These are phyloP conservation scores for Colletotrichum lindemuthianum DNA, from an alignment of 2,329 filamentous ascomycete genomes.

Conservation along the genomic window DNA sequence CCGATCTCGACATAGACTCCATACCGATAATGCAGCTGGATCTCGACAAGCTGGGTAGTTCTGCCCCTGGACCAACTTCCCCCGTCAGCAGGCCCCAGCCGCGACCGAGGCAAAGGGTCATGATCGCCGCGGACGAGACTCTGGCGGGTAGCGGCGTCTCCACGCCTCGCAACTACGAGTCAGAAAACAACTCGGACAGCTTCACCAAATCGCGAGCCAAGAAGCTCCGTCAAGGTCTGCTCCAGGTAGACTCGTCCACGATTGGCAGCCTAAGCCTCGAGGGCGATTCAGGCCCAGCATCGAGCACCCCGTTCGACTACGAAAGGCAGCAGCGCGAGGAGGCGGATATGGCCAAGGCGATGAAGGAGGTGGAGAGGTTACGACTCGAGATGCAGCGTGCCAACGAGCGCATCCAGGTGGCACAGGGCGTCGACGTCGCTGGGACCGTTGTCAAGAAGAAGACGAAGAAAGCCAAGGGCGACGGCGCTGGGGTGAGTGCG, in stretches of 20 bases:
- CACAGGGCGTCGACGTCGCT: conserved; percentile 73
- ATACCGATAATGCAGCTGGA: conserved; percentile 97
- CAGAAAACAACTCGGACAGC: conserved; percentile 61
- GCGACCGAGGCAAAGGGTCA: conserved; percentile 67
- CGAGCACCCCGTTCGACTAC: conserved; percentile 59
- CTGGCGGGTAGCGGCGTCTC: conserved; percentile 64
- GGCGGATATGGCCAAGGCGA: conserved; percentile 86
- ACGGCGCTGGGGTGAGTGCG: conserved; percentile 70
- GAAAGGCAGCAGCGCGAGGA: conserved; percentile 81
- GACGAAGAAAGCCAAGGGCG: conserved; percentile 70
- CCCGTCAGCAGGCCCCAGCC: conserved; percentile 47
- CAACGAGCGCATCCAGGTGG: conserved; percentile 78
- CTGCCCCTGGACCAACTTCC: conserved; percentile 39
- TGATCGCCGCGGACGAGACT: conserved; percentile 79
- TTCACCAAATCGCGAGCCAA: conserved; percentile 59
- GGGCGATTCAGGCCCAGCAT: conserved; percentile 48
- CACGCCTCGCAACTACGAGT: conserved; percentile 63
- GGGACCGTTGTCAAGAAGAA: conserved; percentile 74
- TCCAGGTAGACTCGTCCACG: conserved; percentile 88
- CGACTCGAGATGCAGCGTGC: conserved; percentile 89
- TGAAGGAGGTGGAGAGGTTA: conserved; percentile 87
- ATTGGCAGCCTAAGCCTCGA: conserved; percentile 79
- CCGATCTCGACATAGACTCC: conserved; percentile 87
- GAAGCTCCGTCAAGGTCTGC: conserved; percentile 70
- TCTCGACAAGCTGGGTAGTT: conserved; percentile 65